Percentiles rank a stretch among this genome's conserved stretches.
phyloP scores from a whole-genome alignment of 1,139 yeast genomes.

The Zygoascus meyerae region DNA sequence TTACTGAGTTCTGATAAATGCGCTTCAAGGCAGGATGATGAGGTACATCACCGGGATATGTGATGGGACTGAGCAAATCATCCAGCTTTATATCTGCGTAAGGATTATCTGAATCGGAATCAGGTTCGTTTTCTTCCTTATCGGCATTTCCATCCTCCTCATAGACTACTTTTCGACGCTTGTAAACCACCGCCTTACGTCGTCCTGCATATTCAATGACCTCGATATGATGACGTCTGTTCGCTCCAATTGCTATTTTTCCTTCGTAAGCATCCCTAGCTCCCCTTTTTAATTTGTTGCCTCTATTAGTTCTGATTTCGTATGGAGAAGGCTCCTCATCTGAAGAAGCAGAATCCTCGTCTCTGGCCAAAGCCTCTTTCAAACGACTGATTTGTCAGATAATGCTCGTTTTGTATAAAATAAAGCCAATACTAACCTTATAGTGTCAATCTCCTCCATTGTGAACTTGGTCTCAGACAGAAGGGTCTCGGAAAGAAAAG shows the following conservation, averaged over 20 bases:
- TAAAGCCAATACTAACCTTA: slow-evolving; percentile 9
- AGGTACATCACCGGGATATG: slow-evolving; percentile 74
- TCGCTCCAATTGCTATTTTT: slow-evolving; percentile 35
- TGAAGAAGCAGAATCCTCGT: slow-evolving; percentile 21
- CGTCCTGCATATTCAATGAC: slow-evolving; percentile 34
- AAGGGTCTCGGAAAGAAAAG: no score
- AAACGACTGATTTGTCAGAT: slow-evolving; percentile 14
- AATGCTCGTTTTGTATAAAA: no score
- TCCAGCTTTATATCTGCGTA: slow-evolving; percentile 42
- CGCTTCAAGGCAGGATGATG: slow-evolving; percentile 63
- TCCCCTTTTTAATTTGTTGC: slow-evolving; percentile 51
- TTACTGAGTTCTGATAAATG: slow-evolving; percentile 51
- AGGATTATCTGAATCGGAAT: slow-evolving; percentile 34
- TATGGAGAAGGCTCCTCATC: slow-evolving; percentile 23
- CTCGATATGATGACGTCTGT: slow-evolving; percentile 21
- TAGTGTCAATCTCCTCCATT: slow-evolving; percentile 11
- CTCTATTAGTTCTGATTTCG: slow-evolving; percentile 44
- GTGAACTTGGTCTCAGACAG: no score
- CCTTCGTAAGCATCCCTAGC: slow-evolving; percentile 39
- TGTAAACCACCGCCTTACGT: slow-evolving; percentile 33
- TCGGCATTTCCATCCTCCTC: slow-evolving; percentile 21
- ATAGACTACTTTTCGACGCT: slow-evolving; percentile 21
- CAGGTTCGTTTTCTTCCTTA: slow-evolving; percentile 21
- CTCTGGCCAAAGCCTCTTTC: slow-evolving; percentile 18
- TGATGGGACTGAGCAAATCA: slow-evolving; percentile 67